Evolutionary conservation across 805 yeast genomes (phyloP).

Genomic region (Cyberlindnera subsufficiens): DNA sequence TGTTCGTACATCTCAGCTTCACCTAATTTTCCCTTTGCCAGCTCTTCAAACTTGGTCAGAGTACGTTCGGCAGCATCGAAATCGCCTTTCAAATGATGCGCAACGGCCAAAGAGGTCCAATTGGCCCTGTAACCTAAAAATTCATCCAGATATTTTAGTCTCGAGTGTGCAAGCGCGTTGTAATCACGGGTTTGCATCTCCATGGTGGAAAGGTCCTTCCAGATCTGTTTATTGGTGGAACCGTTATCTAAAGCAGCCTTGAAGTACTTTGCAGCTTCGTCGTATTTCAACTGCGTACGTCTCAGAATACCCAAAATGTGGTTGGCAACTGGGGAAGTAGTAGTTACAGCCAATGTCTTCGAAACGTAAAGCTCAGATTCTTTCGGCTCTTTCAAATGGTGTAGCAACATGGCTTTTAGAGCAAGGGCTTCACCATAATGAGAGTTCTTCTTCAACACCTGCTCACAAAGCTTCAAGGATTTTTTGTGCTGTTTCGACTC

Average conservation of each 20-base stretch:
- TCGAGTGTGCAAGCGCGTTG: conserved; percentile 51
- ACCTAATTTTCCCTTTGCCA: conserved; percentile 61
- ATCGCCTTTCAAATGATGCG: conserved; percentile 72
- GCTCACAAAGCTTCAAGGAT: conserved; percentile 70
- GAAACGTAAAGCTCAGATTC: conserved; percentile 61
- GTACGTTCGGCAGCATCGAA: conserved; percentile 64
- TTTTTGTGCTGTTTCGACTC: conserved; percentile 86
- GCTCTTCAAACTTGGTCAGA: conserved; percentile 66
- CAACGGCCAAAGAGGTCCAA: conserved; percentile 86
- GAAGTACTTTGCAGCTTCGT: conserved; percentile 75
- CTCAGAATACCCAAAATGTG: conserved; percentile 85
- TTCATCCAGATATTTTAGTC: conserved; percentile 63
- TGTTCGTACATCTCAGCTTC: conserved; percentile 70
- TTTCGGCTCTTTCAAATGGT: conserved; percentile 47
- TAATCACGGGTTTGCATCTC: conserved; percentile 79
- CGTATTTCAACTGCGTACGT: conserved; percentile 61
- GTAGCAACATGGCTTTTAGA: conserved; percentile 70
- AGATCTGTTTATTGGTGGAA: conserved; percentile 68
- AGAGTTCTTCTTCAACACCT: conserved; percentile 68
- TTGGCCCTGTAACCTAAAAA: conserved; percentile 82
- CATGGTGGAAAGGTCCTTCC: conserved; percentile 74
- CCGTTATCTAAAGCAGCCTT: conserved; percentile 71
- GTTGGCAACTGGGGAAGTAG: conserved; percentile 63
- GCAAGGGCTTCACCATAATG: conserved; percentile 77
- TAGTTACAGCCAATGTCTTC: conserved; percentile 55